Conservation (phyloP, 2,329 filamentous ascomycete genomes). For the Neopestalotiopsis clavispora region DNA sequence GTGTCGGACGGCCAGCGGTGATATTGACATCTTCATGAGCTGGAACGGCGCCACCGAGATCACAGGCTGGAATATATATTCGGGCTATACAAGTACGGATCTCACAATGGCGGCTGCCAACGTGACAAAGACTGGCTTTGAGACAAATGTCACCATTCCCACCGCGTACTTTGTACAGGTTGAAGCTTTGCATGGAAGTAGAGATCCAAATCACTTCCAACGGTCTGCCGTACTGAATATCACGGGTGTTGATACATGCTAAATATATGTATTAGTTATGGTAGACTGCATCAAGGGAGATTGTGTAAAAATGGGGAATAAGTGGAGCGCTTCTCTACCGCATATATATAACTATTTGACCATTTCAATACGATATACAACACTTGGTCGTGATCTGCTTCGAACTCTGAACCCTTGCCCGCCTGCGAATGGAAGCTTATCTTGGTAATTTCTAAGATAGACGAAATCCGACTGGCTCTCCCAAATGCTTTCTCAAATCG, state of each 20-base stretch:
- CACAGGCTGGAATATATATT: neutral
- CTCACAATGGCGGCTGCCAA: neutral
- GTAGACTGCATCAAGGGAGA: too few relatives aligned
- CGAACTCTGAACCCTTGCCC: too few relatives aligned
- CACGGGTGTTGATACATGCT: neutral
- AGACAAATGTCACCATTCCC: neutral
- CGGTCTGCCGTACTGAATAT: neutral
- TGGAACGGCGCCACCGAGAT: slow-evolving; percentile 8
- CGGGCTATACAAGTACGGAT: neutral
- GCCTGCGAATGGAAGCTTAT: too few relatives aligned
- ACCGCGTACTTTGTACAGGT: neutral
- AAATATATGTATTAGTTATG: too few relatives aligned
- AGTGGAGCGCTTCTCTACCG: too few relatives aligned
- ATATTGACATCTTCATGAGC: neutral
- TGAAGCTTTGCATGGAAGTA: neutral
- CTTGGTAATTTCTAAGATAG: too few relatives aligned
- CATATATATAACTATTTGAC: too few relatives aligned
- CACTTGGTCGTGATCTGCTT: too few relatives aligned
- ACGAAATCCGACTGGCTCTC: too few relatives aligned
- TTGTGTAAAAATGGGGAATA: too few relatives aligned
- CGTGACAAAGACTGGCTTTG: neutral
- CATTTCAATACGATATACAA: too few relatives aligned
- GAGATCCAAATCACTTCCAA: neutral
- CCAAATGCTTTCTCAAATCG: too few relatives aligned
- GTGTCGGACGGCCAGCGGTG: neutral